Conservation (phyloP, 2,329 filamentous ascomycete species). For the Rhinocladiella mackenziei region DNA sequence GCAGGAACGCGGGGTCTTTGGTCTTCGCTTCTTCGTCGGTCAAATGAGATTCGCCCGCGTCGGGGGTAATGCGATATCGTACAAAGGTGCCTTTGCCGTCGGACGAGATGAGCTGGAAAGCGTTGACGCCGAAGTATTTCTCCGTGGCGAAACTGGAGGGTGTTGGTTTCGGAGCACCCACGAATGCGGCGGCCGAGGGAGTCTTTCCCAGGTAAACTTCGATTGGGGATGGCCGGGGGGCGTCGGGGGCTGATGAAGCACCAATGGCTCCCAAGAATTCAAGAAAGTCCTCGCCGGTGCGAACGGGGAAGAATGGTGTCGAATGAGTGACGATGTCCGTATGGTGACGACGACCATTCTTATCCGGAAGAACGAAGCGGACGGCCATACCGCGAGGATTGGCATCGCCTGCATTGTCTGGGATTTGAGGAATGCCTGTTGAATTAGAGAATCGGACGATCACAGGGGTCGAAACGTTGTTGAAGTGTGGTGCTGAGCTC, state of each 20-base stretch:
- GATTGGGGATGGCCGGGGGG: slow-evolving; percentile 21
- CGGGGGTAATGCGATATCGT: slow-evolving; percentile 50
- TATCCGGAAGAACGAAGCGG: slow-evolving; percentile 45
- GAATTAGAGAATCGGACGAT: slow-evolving; percentile 51
- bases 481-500: slow-evolving; percentile 49
- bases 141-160: slow-evolving; percentile 49
- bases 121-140: slow-evolving; percentile 41
- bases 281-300: slow-evolving; percentile 52
- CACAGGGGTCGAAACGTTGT: slow-evolving; percentile 43
- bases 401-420: slow-evolving; percentile 47
- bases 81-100: slow-evolving; percentile 47
- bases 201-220: slow-evolving; percentile 42
- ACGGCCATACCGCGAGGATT: slow-evolving; percentile 50
- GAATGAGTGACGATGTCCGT: slow-evolving; percentile 56
- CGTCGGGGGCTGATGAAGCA: slow-evolving; percentile 31
- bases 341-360: slow-evolving; percentile 43
- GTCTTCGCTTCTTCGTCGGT: slow-evolving; percentile 37
- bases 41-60: slow-evolving; percentile 41
- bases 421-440: slow-evolving; percentile 50
- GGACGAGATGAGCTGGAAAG: slow-evolving; percentile 33
- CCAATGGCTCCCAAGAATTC: slow-evolving; percentile 46
- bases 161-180: slow-evolving; percentile 49
- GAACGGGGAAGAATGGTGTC: slow-evolving; percentile 50
- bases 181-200: slow-evolving; percentile 48
- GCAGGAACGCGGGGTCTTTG: slow-evolving; percentile 46